Conservation (phyloP, 2,329 filamentous ascomycete species). For the Malbranchea zuffiana region DNA sequence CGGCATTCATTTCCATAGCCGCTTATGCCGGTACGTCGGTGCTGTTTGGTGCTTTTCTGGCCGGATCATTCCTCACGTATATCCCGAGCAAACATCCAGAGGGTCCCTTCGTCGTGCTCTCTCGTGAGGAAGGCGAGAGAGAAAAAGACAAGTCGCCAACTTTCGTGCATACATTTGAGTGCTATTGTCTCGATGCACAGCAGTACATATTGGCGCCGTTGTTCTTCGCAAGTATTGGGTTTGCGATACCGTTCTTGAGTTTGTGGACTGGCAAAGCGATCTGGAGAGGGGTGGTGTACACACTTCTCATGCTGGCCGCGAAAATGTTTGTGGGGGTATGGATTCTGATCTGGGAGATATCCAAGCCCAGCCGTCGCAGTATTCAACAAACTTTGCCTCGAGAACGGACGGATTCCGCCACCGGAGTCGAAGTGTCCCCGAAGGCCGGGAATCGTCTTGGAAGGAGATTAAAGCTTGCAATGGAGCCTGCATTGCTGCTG, state of each 20-base stretch:
- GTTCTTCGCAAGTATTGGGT: slow-evolving; percentile 67
- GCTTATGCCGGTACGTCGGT: slow-evolving; percentile 47
- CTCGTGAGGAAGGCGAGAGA: slow-evolving; percentile 26
- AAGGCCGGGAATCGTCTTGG: neutral
- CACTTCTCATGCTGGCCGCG: slow-evolving; percentile 55
- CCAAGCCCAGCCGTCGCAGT: neutral
- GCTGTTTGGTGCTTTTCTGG: slow-evolving; percentile 48
- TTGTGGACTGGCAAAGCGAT: slow-evolving; percentile 55
- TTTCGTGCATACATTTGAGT: slow-evolving; percentile 32
- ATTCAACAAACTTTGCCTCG: neutral
- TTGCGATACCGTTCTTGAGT: slow-evolving; percentile 61
- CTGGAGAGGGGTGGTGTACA: slow-evolving; percentile 65
- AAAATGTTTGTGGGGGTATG: slow-evolving; percentile 53
- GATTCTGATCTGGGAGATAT: slow-evolving; percentile 26
- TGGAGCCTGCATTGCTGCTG: slow-evolving; percentile 52
- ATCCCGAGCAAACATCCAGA: slow-evolving; percentile 28
- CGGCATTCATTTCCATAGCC: slow-evolving; percentile 41
- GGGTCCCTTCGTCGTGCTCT: slow-evolving; percentile 28
- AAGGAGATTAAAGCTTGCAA: neutral
- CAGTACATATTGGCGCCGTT: slow-evolving; percentile 52
- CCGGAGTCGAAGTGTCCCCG: too few relatives aligned
- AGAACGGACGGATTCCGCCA: too few relatives aligned
- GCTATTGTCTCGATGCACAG: slow-evolving; percentile 28
- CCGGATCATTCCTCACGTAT: slow-evolving; percentile 42
- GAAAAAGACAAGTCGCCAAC: slow-evolving; percentile 27